Percentiles rank a stretch among this genome's conserved stretches.
phyloP scores from a whole-genome alignment of 106 monocot species.

The Vanilla planifolia region DNA sequence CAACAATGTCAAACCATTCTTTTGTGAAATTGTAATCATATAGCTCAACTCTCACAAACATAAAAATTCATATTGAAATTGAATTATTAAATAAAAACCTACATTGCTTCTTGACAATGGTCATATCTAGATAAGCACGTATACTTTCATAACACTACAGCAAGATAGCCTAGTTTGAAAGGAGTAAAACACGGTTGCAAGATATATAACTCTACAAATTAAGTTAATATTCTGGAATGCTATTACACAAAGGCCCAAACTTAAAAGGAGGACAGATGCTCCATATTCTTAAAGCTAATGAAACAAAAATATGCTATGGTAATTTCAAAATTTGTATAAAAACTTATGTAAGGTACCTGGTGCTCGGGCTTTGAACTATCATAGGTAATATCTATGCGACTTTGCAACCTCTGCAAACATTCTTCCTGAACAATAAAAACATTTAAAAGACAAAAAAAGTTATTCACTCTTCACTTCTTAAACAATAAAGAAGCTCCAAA shows the following conservation, averaged over 20 bases:
- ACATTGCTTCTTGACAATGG: too few relatives aligned
- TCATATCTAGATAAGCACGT: too few relatives aligned
- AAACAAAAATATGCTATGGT: background rate
- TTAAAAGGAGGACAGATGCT: background rate
- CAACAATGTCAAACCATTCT: too few relatives aligned
- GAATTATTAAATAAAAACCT: too few relatives aligned
- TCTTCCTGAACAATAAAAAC: conserved; percentile 53
- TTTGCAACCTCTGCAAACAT: conserved; percentile 62
- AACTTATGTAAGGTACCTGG: conserved; percentile 59
- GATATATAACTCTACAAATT: background rate
- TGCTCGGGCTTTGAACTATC: conserved; percentile 75
- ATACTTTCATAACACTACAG: too few relatives aligned
- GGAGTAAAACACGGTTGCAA: too few relatives aligned
- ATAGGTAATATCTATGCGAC: conserved; percentile 68
- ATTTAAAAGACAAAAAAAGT: background rate
- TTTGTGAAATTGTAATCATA: too few relatives aligned
- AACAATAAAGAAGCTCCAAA: background rate
- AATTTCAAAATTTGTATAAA: background rate
- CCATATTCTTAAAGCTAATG: background rate
- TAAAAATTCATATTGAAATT: too few relatives aligned
- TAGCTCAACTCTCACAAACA: too few relatives aligned
- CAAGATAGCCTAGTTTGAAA: background rate
- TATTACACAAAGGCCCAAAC: background rate
- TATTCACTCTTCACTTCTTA: background rate
- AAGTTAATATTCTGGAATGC: background rate